These are phyloP conservation scores for Wickerhamiella domercqiae DNA, from an alignment of 805 yeast genomes.

Conservation along the genomic window DNA sequence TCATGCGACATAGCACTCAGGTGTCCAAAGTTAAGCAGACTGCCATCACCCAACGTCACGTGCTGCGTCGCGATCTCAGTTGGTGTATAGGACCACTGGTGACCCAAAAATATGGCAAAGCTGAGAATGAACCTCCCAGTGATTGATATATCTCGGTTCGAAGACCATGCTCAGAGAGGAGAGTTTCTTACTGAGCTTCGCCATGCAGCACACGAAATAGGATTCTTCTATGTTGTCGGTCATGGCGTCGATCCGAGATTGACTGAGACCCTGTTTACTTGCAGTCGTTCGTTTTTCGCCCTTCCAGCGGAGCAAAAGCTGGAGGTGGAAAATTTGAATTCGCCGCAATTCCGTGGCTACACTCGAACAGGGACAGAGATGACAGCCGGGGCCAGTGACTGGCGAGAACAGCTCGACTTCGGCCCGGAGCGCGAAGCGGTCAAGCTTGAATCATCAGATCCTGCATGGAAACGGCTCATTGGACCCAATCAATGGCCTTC, in stretches of 20 bases:
- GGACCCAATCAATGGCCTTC: conserved; percentile 31
- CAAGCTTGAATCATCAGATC: neutral
- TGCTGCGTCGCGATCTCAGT: too few relatives aligned
- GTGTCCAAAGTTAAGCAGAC: too few relatives aligned
- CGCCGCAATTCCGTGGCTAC: conserved; percentile 47
- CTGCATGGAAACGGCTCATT: conserved; percentile 31
- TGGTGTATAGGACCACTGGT: too few relatives aligned
- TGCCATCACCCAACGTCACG: too few relatives aligned
- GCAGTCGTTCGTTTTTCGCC: conserved; percentile 30
- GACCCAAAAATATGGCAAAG: too few relatives aligned
- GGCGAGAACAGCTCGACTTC: conserved; percentile 48
- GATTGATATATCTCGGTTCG: conserved; percentile 31
- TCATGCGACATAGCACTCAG: too few relatives aligned
- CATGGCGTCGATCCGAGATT: conserved; percentile 29
- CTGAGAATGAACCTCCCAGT: conserved; percentile 18
- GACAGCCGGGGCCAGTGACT: conserved; percentile 36
- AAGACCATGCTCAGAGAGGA: conserved; percentile 29
- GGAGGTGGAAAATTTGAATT: conserved; percentile 36
- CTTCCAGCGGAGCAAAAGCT: conserved; percentile 32
- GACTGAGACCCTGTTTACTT: conserved; percentile 25
- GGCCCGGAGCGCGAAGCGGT: conserved; percentile 19
- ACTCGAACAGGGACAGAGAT: conserved; percentile 42
- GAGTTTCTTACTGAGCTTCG: conserved; percentile 26
- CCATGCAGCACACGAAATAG: conserved; percentile 37
- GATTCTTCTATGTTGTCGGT: conserved; percentile 35